Percentiles rank a stretch among this genome's conserved stretches.
These are phyloP conservation scores for Russula brevipes DNA, from an alignment of 768 basidiomycete genomes.

Conservation along the genomic window DNA sequence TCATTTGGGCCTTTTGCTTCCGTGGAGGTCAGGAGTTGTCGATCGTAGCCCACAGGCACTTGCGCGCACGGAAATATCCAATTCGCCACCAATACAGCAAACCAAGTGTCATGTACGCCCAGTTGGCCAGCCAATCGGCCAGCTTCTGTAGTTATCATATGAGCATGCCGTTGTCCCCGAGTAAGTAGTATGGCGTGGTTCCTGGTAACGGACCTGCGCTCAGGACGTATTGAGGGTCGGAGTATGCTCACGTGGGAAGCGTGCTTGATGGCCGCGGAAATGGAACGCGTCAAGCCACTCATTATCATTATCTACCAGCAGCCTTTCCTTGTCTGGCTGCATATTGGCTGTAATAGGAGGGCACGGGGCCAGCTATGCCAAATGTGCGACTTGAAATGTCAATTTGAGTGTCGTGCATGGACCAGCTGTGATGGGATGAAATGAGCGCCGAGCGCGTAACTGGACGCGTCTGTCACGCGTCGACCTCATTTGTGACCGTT, in stretches of 20 bases:
- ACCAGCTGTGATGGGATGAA: background rate
- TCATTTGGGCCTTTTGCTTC: background rate
- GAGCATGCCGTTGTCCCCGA: background rate
- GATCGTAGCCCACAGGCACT: constrained; percentile 1
- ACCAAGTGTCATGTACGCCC: background rate
- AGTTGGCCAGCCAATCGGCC: constrained; percentile 1
- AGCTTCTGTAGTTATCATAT: background rate
- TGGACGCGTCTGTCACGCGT: constrained; percentile 24
- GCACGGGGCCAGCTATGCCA: background rate
- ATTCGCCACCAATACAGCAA: constrained; percentile 3
- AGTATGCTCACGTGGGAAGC: constrained; percentile 5
- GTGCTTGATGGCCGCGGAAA: background rate
- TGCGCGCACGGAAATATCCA: background rate
- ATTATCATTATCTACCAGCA: background rate
- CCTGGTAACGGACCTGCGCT: constrained; percentile 14
- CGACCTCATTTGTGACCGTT: constrained; percentile 21
- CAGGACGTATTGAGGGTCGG: constrained; percentile 3
- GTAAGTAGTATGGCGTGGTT: background rate
- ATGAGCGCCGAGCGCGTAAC: background rate
- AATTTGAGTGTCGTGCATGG: background rate
- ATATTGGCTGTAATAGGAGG: background rate
- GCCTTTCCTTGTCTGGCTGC: constrained; percentile 1
- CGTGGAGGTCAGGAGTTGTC: background rate
- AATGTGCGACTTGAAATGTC: background rate
- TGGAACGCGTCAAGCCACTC: constrained; percentile 8